Evolutionary conservation across 805 yeast genomes (phyloP), one percentile per base, ranked within the genome.

Genomic region (Kodamaea hsintzibuensis): DNA sequence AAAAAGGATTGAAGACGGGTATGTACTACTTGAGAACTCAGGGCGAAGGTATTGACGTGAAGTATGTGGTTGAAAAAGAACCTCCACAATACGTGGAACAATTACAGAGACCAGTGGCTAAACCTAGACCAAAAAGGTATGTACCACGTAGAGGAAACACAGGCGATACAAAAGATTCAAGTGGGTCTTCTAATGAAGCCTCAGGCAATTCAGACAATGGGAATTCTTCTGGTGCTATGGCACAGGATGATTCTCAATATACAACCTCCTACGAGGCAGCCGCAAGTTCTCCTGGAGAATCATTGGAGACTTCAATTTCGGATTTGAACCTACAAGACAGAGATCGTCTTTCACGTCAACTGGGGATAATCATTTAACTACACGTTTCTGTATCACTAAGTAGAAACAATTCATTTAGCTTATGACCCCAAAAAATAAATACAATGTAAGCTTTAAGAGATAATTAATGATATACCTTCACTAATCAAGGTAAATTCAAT

Each of bases 281-380:
- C n/a, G 45, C 38, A 10, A 42, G 14, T 7, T 35, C 49, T 2
- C 49, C 42, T 7, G 47, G 47, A 5, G 46, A 48, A 25, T 14
- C 50, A n/a, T 66, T 80, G 53, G 82, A 78, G 53, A 72, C 67
- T 63, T 78, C 82, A 12, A 63, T 80, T 59, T 77, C 80, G 50
- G 78, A 76, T 40, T 71, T 79, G 65, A 69, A 68, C 17, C 25
- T 51, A 14, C 47, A 14, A 16, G 49, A 43, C 19, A 12, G 19
- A 30, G 27, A 16, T 14, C n/a, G 4, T 16, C 17, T 17, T 17
- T n/a, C 44, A 10, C 44, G 44, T 40, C 25, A 16, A 9, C 44
- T 40, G 44, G 44, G 18, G 25, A 40, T 40, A 16, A 40, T 19
- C 8, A 40, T 25, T 7, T 40, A 17, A 22, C 6, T 4, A 6